Conservation (phyloP, 306 rosid species). For the Prinsepia uniflora region DNA sequence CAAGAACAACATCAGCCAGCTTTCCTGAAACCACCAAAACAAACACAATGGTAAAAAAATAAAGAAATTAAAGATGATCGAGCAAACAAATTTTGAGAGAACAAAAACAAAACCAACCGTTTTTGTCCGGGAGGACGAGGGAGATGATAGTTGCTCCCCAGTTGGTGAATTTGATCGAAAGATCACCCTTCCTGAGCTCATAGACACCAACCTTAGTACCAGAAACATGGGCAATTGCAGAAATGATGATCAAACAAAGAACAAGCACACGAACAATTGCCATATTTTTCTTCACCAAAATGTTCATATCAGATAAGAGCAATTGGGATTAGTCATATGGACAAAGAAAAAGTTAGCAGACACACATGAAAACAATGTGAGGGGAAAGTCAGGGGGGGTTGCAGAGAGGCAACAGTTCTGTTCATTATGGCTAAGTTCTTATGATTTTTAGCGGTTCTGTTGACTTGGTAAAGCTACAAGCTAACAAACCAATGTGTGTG, state of each 20-base stretch:
- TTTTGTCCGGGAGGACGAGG: slow-evolving; percentile 41
- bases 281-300: slow-evolving; percentile 24
- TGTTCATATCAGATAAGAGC: too few species aligned
- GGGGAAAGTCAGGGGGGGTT: neutral
- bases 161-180: slow-evolving; percentile 47
- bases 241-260: slow-evolving; percentile 33
- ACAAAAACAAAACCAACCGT: slow-evolving; percentile 34
- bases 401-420: neutral
- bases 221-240: slow-evolving; percentile 33
- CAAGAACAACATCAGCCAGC: slow-evolving; percentile 71
- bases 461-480: neutral
- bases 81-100: neutral
- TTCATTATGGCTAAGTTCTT: neutral
- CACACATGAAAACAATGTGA: neutral
- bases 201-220: slow-evolving; percentile 31
- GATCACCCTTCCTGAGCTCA: slow-evolving; percentile 41
- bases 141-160: slow-evolving; percentile 60
- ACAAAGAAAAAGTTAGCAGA: too few species aligned
- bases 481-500: too few species aligned
- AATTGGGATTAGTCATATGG: neutral
- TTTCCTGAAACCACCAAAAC: slow-evolving; percentile 45
- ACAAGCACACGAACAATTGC: slow-evolving; percentile 14
- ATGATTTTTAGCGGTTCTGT: neutral
- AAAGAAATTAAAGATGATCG: neutral
- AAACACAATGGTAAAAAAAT: neutral